These are phyloP conservation scores for Zymoseptoria tritici DNA, from an alignment of 2,329 filamentous ascomycete genomes.

Conservation along the genomic window DNA sequence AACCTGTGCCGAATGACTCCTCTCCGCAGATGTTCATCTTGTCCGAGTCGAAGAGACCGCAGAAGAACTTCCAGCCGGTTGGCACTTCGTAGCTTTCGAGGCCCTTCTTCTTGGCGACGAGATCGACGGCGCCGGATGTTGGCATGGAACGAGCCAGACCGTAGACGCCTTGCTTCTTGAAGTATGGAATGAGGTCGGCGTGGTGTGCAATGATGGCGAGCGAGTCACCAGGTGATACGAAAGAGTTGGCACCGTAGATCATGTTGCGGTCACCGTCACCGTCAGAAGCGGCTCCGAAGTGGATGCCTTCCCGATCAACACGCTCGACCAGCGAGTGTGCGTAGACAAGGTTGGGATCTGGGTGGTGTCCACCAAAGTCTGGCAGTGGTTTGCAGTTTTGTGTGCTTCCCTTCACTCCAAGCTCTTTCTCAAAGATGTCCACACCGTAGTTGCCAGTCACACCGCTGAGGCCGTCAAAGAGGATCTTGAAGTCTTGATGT, in stretches of 20 bases:
- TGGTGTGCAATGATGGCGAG: slow-evolving; percentile 97
- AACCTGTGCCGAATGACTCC: slow-evolving; percentile 95
- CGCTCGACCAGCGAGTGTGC: slow-evolving; percentile 89
- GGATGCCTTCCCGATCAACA: slow-evolving; percentile 84
- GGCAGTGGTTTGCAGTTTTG: slow-evolving; percentile 90
- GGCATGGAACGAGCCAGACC: slow-evolving; percentile 96
- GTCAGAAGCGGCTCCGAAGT: slow-evolving; percentile 93
- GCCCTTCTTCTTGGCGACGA: slow-evolving; percentile 90
- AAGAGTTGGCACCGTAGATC: slow-evolving; percentile 96
- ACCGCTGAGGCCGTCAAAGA: slow-evolving; percentile 90
- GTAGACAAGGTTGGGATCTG: slow-evolving; percentile 95
- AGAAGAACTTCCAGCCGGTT: slow-evolving; percentile 99
- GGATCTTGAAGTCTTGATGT: slow-evolving; percentile 88
- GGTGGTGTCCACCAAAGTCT: slow-evolving; percentile 95
- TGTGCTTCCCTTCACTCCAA: slow-evolving; percentile 71
- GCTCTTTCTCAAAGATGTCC: slow-evolving; percentile 90
- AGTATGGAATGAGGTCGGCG: slow-evolving; percentile 93
- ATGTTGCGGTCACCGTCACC: slow-evolving; percentile 99
- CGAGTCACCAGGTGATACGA: slow-evolving; percentile 95
- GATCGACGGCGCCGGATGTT: slow-evolving; percentile 88
- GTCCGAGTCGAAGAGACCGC: slow-evolving; percentile 84
- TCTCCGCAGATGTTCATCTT: slow-evolving; percentile 98
- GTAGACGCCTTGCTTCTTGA: slow-evolving; percentile 93
- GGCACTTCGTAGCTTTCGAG: slow-evolving; percentile 92
- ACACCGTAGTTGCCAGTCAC: slow-evolving; percentile 93